phyloP scores from a whole-genome alignment of 2,329 filamentous ascomycete species.

The Penicillium crustosum region DNA sequence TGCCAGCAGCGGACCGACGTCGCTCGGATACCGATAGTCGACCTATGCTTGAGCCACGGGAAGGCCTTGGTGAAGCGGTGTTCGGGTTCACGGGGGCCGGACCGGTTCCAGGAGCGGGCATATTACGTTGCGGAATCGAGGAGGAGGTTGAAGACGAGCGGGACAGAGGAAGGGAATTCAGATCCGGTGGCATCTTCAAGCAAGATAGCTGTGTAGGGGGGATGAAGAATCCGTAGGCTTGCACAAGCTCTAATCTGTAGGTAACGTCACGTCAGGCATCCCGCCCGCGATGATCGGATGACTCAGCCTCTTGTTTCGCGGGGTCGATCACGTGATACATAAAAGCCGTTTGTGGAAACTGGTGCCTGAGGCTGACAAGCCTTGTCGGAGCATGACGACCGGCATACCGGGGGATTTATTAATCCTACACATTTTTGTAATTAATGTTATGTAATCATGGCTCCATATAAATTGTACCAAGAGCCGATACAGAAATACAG shows the following conservation, averaged over 20 bases:
- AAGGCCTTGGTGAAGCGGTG: constrained; percentile 48
- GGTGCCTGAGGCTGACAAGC: not conserved
- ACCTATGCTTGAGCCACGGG: constrained; percentile 36
- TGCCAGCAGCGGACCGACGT: constrained; percentile 43
- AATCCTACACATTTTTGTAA: no score
- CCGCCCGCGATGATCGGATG: constrained; percentile 6
- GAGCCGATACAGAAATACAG: no score
- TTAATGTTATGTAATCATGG: no score
- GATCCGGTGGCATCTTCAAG: constrained; percentile 66
- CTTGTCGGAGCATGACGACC: no score
- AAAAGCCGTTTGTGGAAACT: not conserved
- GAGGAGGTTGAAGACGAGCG: constrained; percentile 46
- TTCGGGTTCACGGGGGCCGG: constrained; percentile 50
- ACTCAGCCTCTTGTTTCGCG: constrained; percentile 13
- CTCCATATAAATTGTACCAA: no score
- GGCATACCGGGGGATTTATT: no score
- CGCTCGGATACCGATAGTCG: constrained; percentile 43
- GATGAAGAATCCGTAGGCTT: not conserved
- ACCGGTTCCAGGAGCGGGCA: constrained; percentile 46
- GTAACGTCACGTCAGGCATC: constrained; percentile 10
- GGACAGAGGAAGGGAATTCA: constrained; percentile 68
- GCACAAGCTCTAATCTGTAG: constrained; percentile 13
- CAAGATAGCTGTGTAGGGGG: not conserved
- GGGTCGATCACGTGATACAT: constrained; percentile 11
- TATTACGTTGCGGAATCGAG: constrained; percentile 33